Conservation (phyloP, 2,329 filamentous ascomycete species). For the Pestalotiopsis sp. region DNA sequence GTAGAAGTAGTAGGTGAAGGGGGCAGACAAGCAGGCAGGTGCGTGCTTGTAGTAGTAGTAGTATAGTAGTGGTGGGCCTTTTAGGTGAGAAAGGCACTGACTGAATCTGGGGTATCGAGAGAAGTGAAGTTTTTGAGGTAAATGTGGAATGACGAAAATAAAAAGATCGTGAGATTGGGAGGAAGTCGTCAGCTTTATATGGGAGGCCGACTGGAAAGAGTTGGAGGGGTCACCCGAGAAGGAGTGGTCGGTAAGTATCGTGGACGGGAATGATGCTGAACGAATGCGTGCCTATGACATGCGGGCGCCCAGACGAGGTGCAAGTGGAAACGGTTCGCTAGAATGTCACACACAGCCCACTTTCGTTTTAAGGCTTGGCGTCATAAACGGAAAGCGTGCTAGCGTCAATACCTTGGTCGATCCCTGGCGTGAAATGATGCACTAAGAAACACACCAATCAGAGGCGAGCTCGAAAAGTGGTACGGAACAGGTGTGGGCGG, state of each 20-base stretch:
- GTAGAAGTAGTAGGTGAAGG: not conserved
- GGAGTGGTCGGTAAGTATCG: not conserved
- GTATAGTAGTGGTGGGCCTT: not conserved
- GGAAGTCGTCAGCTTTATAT: conserved; percentile 8
- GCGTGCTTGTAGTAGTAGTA: not conserved
- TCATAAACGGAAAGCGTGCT: conserved; percentile 11
- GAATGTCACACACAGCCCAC: conserved; percentile 6
- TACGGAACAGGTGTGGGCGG: conserved; percentile 10
- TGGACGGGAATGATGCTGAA: not conserved
- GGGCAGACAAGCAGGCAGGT: not conserved
- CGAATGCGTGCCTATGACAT: conserved; percentile 6
- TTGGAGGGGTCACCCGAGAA: conserved; percentile 4
- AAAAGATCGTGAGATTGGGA: conserved; percentile 7
- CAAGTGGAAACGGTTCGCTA: conserved; percentile 9
- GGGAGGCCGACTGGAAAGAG: not conserved
- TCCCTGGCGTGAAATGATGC: conserved; percentile 2
- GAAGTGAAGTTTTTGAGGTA: not conserved
- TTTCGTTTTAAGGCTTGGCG: conserved; percentile 8
- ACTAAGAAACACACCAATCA: conserved; percentile 1
- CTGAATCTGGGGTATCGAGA: not conserved
- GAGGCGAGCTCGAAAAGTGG: not conserved
- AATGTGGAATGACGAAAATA: not conserved
- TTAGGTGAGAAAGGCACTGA: not conserved
- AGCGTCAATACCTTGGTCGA: not conserved
- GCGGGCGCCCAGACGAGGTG: conserved; percentile 8